Base-by-base conservation (phyloP, 169 alveolate genomes). In the Plasmodium fragile region DNA sequence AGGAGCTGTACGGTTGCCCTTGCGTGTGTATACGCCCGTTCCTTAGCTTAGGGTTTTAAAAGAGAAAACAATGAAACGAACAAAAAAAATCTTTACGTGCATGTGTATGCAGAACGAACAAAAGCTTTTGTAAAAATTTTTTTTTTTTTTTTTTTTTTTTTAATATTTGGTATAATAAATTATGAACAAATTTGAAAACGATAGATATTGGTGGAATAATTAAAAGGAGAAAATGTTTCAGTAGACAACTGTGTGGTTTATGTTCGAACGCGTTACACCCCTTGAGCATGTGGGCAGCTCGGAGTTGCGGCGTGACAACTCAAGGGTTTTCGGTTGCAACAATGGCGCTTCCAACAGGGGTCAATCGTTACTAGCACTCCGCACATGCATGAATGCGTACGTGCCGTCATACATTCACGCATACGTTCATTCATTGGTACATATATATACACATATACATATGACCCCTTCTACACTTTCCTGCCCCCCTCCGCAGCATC, bases 141-240 rank as follows among this genome's bases (percentile, higher is more conserved):
- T 65, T 18, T 65, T 65, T 59, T 18, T 65, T 59, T 65, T 65
- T 65, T 65, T 65, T 18, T 28, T 22, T 75, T 75, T 75, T 75
- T 8, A 2, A 0, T 25, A 41, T 1, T 77, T 77, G 83, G 83
- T 78, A 18, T 78, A 36, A 78, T 78, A 78, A 78, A 78, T 78
- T 78, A 78, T 78, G 34, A 39, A 78, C 69, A 78, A 78, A 78
- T 78, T 78, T 34, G 18, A 43, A 78, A 78, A 78, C 34, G 83
- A 39, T 78, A 41, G 83, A 39, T 78, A 41, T 78, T 2, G 28
- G 53, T n/a, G 16, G 25, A 78, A 78, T 39, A 25, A 78, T 41
- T 78, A 41, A 78, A 41, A 78, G 53, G 53, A 28, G 30, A 41
- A 78, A 78, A 41, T 65, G 36, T 18, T 25, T 22, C 36, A 25